Conservation (phyloP, 2,329 filamentous ascomycete species). For the Epichloe bromicola region DNA sequence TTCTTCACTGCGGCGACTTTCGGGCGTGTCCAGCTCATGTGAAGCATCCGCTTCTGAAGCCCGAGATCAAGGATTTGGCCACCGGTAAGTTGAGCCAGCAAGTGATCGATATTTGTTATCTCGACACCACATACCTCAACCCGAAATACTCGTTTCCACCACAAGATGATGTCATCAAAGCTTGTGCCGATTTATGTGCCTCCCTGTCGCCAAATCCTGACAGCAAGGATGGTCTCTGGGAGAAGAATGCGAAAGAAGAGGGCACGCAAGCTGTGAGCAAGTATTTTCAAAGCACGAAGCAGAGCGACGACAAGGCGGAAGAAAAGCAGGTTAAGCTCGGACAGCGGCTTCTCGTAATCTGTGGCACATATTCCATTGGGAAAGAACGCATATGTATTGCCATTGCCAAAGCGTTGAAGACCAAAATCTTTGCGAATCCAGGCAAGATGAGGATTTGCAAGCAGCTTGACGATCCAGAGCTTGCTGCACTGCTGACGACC, state of each 20-base stretch:
- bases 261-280: slow-evolving; percentile 35
- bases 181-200: slow-evolving; percentile 81
- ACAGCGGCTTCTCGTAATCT: slow-evolving; percentile 71
- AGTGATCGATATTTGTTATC: slow-evolving; percentile 87
- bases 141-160: slow-evolving; percentile 90
- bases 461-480: slow-evolving; percentile 74
- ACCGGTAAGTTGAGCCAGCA: slow-evolving; percentile 65
- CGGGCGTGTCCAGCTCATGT: slow-evolving; percentile 78
- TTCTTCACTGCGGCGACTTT: slow-evolving; percentile 94
- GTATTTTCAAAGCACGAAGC: slow-evolving; percentile 33
- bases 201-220: slow-evolving; percentile 54
- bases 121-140: slow-evolving; percentile 94
- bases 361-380: slow-evolving; percentile 94
- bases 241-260: slow-evolving; percentile 27
- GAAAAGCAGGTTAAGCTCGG: slow-evolving; percentile 11
- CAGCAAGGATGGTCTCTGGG: slow-evolving; percentile 33
- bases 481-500: slow-evolving; percentile 62
- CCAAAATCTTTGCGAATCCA: slow-evolving; percentile 79
- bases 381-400: slow-evolving; percentile 93
- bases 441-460: slow-evolving; percentile 74
- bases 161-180: slow-evolving; percentile 74
- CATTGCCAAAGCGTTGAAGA: slow-evolving; percentile 72
- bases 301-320: slow-evolving; percentile 17
- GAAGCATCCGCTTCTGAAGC: slow-evolving; percentile 65
- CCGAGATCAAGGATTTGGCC: slow-evolving; percentile 56